A percentile compares a stretch with the other conserved stretches of the same genome.
phyloP scores from a whole-genome alignment of 495 filamentous ascomycete species.

The Penicillium arizonense region DNA sequence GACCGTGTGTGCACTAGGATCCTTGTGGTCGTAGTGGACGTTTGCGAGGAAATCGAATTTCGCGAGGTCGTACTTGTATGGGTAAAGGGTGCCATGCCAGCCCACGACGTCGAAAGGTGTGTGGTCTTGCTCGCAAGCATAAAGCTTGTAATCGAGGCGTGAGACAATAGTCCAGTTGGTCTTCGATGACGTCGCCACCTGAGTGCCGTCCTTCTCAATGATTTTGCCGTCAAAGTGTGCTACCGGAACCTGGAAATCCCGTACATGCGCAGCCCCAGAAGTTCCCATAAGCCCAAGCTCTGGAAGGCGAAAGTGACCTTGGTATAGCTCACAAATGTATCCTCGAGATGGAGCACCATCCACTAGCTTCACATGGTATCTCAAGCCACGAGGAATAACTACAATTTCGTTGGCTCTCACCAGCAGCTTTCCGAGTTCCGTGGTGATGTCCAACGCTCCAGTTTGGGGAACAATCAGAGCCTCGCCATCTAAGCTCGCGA shows the following conservation, averaged over 20 bases:
- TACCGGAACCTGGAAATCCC: conserved; percentile 43
- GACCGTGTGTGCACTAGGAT: conserved; percentile 71
- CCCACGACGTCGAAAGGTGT: conserved; percentile 6
- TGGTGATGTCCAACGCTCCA: conserved; percentile 42
- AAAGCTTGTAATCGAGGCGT: background rate
- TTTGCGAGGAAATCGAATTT: conserved; percentile 64
- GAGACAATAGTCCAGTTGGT: background rate
- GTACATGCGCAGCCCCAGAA: conserved; percentile 37
- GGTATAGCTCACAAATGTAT: conserved; percentile 43
- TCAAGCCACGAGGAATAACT: conserved; percentile 38
- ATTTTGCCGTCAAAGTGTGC: too few species aligned
- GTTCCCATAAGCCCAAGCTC: conserved; percentile 40
- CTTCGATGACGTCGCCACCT: background rate
- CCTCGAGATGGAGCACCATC: conserved; percentile 28
- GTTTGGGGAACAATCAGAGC: conserved; percentile 41
- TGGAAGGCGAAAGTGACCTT: conserved; percentile 38
- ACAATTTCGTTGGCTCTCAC: conserved; percentile 43
- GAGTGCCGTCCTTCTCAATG: too few species aligned
- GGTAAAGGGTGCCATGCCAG: conserved; percentile 4
- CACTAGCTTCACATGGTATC: conserved; percentile 28
- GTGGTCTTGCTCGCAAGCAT: conserved; percentile 52
- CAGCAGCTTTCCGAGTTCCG: conserved; percentile 41
- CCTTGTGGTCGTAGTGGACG: conserved; percentile 66
- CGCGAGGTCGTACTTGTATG: conserved; percentile 71
- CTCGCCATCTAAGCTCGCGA: conserved; percentile 42